Base-by-base conservation (phyloP, 2,329 filamentous ascomycete genomes). In the Phyllosticta ampelicida region DNA sequence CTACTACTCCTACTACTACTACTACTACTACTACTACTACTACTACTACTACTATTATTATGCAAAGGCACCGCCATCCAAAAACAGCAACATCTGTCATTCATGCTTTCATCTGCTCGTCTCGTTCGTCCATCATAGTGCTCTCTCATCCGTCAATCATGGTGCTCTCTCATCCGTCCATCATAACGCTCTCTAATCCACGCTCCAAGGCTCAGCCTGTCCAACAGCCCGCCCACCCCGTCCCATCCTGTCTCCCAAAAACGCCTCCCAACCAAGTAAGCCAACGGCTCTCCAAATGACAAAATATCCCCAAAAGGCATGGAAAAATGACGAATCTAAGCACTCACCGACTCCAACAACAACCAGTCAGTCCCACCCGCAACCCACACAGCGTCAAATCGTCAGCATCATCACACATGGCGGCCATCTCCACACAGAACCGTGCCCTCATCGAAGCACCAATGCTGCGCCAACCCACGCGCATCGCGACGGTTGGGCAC, bases 401-500 rank as follows among this genome's bases (percentile, higher is more conserved):
- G n/a, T n/a, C n/a, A n/a, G n/a, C n/a, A n/a, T n/a, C 36, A 13
- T 52, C 51, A 58, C 9, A 26, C 55, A 13, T 51, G 51, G 30
- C 55, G 48, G 11, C 55, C 55, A 30, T 58, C 55, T 6, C 55
- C 55, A 13, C 51, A 58, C 48, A 21, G 51, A 30, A 49, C 19
- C 4, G 36, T 44, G 11, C 11, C 36, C 5, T 18, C 51, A 23
- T 48, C 49, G 1, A 49, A 48, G 21, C 51, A 50, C 51, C 51
- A 49, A 18, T 23, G 26, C 55, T 53, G 36, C 2, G n/a, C 36
- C 55, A 58, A 18, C 36, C 28, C 55, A 5, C 55, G 9, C 6
- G 51, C 55, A 20, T 55, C 53, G 28, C 51, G 23, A 13, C 19
- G 73, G 11, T 84, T 79, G 0, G 85, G 85, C 55, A 95, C 82